Evolutionary conservation across 768 basidiomycete species (phyloP), one percentile per base, ranked within the genome.

Genomic region (Tylopilus sp.): DNA sequence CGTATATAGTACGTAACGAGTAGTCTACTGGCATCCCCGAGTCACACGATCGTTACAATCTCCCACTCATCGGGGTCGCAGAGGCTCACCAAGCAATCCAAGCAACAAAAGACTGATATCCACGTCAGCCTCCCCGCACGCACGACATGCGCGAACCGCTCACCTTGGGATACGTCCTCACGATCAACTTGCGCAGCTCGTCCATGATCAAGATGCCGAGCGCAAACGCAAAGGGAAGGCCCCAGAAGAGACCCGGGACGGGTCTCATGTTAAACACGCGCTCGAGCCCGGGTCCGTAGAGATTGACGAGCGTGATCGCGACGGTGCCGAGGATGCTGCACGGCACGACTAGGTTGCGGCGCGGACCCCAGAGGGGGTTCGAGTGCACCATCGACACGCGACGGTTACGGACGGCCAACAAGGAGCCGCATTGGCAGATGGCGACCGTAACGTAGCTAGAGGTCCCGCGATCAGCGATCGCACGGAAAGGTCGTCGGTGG

Each of bases 201-300:
- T 80, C 78, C 65, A 78, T 67, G 0, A 63, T 57, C 55, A 80
- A 56, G 17, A 79, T 74, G 0, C 71, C 75, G 11, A 73, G 19
- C 26, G 75, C 78, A 45, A 78, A 75, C 0, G 63, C 49, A 44
- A 77, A 70, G 0, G 78, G 76, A 21, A 76, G 54, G 6, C 72
- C 68, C 77, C 78, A 79, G 57, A 74, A 79, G 63, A 74, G 72
- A 30, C 70, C 65, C 4, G 74, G 76, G 17, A 78, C 74, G 0
- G 75, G 72, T 12, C 71, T 61, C 16, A 73, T 78, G 7, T 46
- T 45, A 52, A 59, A 59, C 22, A 63, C 40, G 0, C 14, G 21
- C 28, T 63, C 52, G 11, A 68, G 57, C 3, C 73, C 73, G 26
- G 61, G 63, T 28, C 72, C 72, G 45, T 74, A 74, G 1, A 73